Conservation (phyloP, 2,329 filamentous ascomycete genomes). For the Aphanoascus verrucosus region DNA sequence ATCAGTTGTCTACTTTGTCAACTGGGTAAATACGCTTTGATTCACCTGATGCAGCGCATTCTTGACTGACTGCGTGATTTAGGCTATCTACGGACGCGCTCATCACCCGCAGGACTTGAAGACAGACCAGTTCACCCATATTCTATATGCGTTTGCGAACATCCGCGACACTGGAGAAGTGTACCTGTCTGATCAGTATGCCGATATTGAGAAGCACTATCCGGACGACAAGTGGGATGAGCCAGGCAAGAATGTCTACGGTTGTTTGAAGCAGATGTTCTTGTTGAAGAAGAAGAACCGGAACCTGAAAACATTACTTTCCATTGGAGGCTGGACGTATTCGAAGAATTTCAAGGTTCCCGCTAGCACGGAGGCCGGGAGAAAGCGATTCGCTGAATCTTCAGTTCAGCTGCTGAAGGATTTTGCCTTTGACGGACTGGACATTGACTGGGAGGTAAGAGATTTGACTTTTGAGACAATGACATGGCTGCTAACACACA, state of each 20-base stretch:
- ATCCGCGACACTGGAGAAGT: conserved; percentile 69
- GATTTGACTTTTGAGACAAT: neutral
- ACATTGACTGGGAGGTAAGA: conserved; percentile 36
- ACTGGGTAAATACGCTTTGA: conserved; percentile 10
- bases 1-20: conserved; percentile 14
- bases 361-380: conserved; percentile 47
- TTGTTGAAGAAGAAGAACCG: conserved; percentile 65
- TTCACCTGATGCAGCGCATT: neutral
- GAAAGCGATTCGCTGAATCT: conserved; percentile 54
- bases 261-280: conserved; percentile 66
- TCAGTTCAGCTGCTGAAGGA: conserved; percentile 65
- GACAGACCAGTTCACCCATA: conserved; percentile 68
- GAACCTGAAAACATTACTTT: conserved; percentile 67
- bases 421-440: conserved; percentile 53
- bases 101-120: conserved; percentile 78
- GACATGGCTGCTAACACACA: neutral
- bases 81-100: conserved; percentile 77
- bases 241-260: conserved; percentile 60
- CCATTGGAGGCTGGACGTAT: conserved; percentile 73
- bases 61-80: neutral
- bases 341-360: conserved; percentile 64
- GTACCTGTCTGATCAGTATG: conserved; percentile 57
- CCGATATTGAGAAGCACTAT: conserved; percentile 61
- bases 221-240: conserved; percentile 56
- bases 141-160: conserved; percentile 88